Evolutionary conservation across 2,329 filamentous ascomycete genomes (phyloP), one percentile per base, ranked within the genome.

Genomic region (Venturia nashicola): DNA sequence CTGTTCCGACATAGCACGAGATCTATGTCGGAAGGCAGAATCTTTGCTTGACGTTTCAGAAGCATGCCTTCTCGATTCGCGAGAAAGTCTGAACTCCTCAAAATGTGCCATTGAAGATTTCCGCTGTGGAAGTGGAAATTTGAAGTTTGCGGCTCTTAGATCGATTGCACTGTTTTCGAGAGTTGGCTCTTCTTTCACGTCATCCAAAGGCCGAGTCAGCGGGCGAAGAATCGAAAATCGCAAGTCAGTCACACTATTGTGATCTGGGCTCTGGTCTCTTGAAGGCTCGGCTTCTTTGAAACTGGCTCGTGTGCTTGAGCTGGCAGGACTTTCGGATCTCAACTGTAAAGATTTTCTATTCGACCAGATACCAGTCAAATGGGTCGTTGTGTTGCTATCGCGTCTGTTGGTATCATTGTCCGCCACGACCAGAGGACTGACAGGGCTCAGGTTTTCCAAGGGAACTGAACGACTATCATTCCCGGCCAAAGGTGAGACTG

Each of bases 141-240:
- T 55, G 44, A 62, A 65, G 48, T 18, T 46, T 42, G 62, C 68
- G 54, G 68, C 67, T 67, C 71, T 73, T 48, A 73, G 62, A 59
- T 74, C 73, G 65, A 71, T 71, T 1, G 70, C 69, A 62, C 73
- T 74, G 6, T 70, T 73, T 48, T 76, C 32, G 43, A 75, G 67
- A 65, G 76, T 77, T 66, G 77, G 76, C 65, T 80, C 78, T 67
- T 80, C 78, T 64, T 79, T 80, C 40, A 80, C 68, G 71, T 48
- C 42, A 23, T 51, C 63, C n/a, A 54, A 42, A 14, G 46, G 40
- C 40, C 20, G 64, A 43, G 20, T 32, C 32, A n/a, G 32, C n/a
- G 20, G 62, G 43, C 39, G 65, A 59, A 55, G 54, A 62, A 12
- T 42, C 6, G 63, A 65, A 20, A 65, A 61, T 20, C 59, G 39